phyloP scores from a whole-genome alignment of 805 yeast species.

The Diddensiella caesifluorescens region DNA sequence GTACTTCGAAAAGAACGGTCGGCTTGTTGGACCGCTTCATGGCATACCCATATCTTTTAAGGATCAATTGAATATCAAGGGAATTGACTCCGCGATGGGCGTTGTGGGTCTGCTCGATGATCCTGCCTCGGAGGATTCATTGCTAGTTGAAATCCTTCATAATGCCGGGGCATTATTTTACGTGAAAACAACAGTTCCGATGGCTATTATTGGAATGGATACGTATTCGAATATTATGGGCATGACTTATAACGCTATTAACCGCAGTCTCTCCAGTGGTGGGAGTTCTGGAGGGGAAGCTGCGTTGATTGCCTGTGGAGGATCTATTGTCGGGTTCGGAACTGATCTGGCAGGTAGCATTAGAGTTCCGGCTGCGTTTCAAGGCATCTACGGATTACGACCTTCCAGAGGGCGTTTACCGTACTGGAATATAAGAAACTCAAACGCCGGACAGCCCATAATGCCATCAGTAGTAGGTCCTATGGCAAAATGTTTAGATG shows the following conservation, averaged over 20 bases:
- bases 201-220: constrained; percentile 48
- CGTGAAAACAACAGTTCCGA: constrained; percentile 51
- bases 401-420: constrained; percentile 31
- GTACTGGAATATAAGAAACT: constrained; percentile 28
- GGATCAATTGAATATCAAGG: constrained; percentile 5
- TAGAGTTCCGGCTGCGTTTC: constrained; percentile 44
- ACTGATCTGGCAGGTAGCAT: constrained; percentile 53
- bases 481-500: constrained; percentile 36
- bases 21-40: constrained; percentile 55
- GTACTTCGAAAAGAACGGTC: constrained; percentile 41
- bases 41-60: constrained; percentile 64
- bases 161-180: constrained; percentile 48
- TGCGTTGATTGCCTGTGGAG: constrained; percentile 41
- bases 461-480: constrained; percentile 49
- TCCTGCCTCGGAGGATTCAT: neutral
- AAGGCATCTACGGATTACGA: constrained; percentile 29
- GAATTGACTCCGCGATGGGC: constrained; percentile 5
- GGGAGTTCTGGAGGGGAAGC: constrained; percentile 58
- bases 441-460: constrained; percentile 39
- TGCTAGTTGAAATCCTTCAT: constrained; percentile 30
- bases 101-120: constrained; percentile 2
- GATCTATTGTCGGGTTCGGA: constrained; percentile 49
- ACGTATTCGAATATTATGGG: constrained; percentile 43
- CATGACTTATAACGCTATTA: constrained; percentile 42
- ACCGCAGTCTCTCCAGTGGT: constrained; percentile 42